Evolutionary conservation across 2,329 filamentous ascomycete species (phyloP).

Genomic region (Pochonia chlamydosporia): DNA sequence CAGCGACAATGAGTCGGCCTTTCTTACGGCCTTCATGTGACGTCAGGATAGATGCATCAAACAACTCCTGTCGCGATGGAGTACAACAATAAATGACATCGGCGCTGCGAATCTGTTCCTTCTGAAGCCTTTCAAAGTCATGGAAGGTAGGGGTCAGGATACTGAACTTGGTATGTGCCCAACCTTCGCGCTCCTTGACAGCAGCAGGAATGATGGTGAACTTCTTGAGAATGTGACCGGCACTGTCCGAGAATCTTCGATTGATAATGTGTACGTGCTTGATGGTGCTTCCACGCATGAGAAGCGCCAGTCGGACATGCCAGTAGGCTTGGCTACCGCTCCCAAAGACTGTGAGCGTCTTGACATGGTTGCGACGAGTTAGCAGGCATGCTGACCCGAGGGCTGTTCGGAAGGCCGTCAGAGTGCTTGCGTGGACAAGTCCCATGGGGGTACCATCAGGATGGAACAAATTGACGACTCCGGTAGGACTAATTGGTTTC

Average conservation of each 20-base stretch:
- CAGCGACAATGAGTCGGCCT: conserved; percentile 64
- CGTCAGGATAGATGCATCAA: conserved; percentile 67
- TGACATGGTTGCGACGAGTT: conserved; percentile 59
- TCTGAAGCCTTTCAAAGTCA: conserved; percentile 60
- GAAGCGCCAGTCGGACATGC: conserved; percentile 80
- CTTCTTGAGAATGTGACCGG: conserved; percentile 42
- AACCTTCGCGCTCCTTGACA: conserved; percentile 53
- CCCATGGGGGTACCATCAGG: conserved; percentile 57
- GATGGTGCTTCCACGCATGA: conserved; percentile 65
- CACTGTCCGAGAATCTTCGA: conserved; percentile 58
- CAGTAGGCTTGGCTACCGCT: conserved; percentile 89
- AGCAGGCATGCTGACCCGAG: conserved; percentile 65
- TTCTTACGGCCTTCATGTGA: conserved; percentile 63
- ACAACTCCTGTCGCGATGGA: conserved; percentile 67
- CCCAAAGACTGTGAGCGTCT: conserved; percentile 78
- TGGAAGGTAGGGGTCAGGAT: conserved; percentile 64
- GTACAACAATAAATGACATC: conserved; percentile 90
- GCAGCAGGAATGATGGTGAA: conserved; percentile 37
- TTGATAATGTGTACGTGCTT: conserved; percentile 80
- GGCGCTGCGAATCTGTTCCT: conserved; percentile 63
- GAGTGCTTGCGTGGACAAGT: conserved; percentile 64
- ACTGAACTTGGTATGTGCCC: conserved; percentile 61
- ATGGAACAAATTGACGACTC: conserved; percentile 64
- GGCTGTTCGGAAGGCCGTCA: conserved; percentile 78
- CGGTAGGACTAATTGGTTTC: conserved; percentile 46